Evolutionary conservation across 2,329 filamentous ascomycete species (phyloP).

Genomic region (Aspergillus sp.): DNA sequence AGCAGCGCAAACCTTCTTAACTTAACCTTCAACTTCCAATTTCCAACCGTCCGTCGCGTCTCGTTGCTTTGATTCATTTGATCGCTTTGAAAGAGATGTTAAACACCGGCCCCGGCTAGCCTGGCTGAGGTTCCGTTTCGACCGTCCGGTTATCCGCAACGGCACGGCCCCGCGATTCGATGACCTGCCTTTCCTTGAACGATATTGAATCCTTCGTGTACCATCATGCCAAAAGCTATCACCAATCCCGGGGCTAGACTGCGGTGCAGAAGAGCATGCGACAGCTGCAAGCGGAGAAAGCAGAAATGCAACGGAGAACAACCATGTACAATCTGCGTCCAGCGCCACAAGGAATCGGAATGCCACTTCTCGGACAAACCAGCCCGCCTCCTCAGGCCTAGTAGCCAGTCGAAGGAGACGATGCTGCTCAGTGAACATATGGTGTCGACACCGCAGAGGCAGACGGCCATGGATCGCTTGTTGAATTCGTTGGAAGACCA

Average conservation of each 20-base stretch:
- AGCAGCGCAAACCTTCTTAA: not conserved
- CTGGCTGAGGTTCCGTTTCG: not conserved
- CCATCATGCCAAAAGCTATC: conserved; percentile 31
- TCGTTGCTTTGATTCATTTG: not conserved
- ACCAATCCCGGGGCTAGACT: conserved; percentile 31
- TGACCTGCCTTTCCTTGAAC: not conserved
- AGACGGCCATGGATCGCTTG: conserved; percentile 35
- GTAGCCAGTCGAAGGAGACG: conserved; percentile 26
- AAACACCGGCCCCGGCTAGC: not conserved
- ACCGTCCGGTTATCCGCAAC: not conserved
- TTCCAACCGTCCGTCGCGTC: not conserved
- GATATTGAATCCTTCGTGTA: not conserved
- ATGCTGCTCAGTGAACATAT: conserved; percentile 35
- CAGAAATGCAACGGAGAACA: conserved; percentile 54
- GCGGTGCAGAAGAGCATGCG: conserved; percentile 42
- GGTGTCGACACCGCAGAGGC: conserved; percentile 29
- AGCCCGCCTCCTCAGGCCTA: conserved; percentile 33
- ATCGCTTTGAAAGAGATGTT: not conserved
- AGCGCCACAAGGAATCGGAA: conserved; percentile 42
- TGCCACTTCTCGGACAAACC: conserved; percentile 42
- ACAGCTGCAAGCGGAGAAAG: conserved; percentile 49
- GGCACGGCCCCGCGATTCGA: not conserved
- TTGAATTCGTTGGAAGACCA: conserved; percentile 35
- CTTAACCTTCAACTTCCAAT: not conserved
- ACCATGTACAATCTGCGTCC: conserved; percentile 52